Evolutionary conservation across 2,329 filamentous ascomycete species (phyloP).

Genomic region (Cladosporium austrohemisphaericum): DNA sequence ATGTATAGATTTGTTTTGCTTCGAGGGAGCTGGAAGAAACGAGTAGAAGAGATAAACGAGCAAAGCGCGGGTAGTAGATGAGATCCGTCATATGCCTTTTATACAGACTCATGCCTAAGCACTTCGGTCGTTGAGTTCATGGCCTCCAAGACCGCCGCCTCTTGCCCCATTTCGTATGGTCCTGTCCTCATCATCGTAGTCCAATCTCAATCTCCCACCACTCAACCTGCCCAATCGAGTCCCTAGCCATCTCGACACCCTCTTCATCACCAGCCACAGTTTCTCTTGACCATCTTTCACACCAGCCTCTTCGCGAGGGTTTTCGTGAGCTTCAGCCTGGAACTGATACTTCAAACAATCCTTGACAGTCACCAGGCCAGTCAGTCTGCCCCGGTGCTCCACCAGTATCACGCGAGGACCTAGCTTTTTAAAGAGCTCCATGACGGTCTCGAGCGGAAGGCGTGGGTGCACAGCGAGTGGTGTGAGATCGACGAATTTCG

Average conservation of each 20-base stretch:
- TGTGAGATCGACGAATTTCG: slow-evolving; percentile 81
- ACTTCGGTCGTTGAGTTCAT: no score
- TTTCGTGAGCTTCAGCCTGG: slow-evolving; percentile 84
- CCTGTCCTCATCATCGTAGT: neutral
- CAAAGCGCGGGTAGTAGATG: no score
- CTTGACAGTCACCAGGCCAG: slow-evolving; percentile 89
- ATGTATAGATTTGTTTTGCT: no score
- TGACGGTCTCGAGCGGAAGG: slow-evolving; percentile 89
- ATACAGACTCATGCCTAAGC: no score
- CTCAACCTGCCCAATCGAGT: slow-evolving; percentile 18
- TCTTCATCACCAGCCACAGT: slow-evolving; percentile 52
- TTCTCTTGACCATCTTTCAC: slow-evolving; percentile 59
- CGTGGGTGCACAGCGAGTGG: slow-evolving; percentile 88
- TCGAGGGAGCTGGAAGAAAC: no score
- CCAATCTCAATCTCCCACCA: slow-evolving; percentile 11
- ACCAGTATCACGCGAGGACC: slow-evolving; percentile 89
- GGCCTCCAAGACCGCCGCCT: no score
- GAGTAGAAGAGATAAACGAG: no score
- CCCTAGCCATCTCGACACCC: slow-evolving; percentile 28
- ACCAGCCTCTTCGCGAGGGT: slow-evolving; percentile 57
- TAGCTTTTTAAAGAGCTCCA: slow-evolving; percentile 98
- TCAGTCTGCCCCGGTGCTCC: slow-evolving; percentile 79
- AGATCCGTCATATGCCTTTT: no score
- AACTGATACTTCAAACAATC: slow-evolving; percentile 97
- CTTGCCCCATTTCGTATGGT: no score